Conservation (phyloP, 768 basidiomycete genomes). For the Cystofilobasidium ferigula region DNA sequence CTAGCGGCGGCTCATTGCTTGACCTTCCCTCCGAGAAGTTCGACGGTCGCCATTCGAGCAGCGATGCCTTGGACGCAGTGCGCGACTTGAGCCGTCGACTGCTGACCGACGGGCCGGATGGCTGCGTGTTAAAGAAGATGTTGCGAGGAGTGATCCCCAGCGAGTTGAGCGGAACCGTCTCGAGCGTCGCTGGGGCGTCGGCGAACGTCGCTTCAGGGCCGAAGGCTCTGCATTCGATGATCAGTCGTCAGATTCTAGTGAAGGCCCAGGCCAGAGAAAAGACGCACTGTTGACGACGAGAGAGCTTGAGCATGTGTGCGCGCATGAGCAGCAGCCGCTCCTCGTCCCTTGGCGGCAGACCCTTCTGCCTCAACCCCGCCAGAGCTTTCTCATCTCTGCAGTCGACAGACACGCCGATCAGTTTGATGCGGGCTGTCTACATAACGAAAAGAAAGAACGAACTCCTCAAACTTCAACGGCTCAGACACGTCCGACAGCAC, state of each 20-base stretch:
- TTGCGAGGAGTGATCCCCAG: conserved; percentile 83
- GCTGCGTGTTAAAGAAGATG: conserved; percentile 56
- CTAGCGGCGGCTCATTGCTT: not conserved
- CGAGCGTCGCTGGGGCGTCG: not conserved
- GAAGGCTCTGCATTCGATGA: too few species aligned
- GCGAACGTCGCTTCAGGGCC: not conserved
- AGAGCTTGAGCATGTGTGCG: not conserved
- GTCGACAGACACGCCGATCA: not conserved
- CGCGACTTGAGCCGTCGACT: not conserved
- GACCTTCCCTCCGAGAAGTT: not conserved
- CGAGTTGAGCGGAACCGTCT: conserved; percentile 50
- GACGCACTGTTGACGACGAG: not conserved
- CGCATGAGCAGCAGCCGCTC: not conserved
- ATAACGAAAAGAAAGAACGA: not conserved
- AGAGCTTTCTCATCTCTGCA: conserved; percentile 3
- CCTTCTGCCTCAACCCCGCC: conserved; percentile 7
- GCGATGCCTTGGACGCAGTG: not conserved
- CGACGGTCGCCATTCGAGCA: not conserved
- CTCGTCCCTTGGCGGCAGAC: not conserved
- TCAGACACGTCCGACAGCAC: conserved; percentile 1
- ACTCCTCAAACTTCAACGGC: not conserved
- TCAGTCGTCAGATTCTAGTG: not conserved
- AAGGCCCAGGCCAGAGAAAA: not conserved
- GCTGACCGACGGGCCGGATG: not conserved
- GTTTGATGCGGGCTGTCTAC: not conserved